These are phyloP conservation scores for Fusarium longipes DNA, from an alignment of 2,329 filamentous ascomycete genomes.

Conservation along the genomic window DNA sequence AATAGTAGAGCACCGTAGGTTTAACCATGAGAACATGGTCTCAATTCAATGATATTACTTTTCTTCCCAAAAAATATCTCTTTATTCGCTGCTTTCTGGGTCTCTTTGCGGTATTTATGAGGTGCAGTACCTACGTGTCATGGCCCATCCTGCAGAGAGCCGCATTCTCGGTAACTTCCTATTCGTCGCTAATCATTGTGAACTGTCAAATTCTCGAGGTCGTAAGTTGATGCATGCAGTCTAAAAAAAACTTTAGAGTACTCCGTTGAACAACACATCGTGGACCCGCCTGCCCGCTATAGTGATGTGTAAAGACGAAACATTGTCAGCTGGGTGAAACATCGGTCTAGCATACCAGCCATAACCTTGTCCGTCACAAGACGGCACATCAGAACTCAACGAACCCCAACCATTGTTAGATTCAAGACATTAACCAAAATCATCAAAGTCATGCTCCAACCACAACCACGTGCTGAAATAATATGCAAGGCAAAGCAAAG, in stretches of 20 bases:
- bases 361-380: constrained; percentile 18
- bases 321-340: constrained; percentile 27
- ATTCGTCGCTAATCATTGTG: not conserved
- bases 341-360: constrained; percentile 4
- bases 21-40: not conserved
- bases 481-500: not conserved
- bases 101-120: not conserved
- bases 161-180: not conserved
- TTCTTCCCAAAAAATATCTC: too few species aligned
- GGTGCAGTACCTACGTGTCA: not conserved
- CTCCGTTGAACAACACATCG: constrained; percentile 7
- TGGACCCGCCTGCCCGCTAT: not conserved
- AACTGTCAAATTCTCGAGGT: not conserved
- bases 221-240: not conserved
- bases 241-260: not conserved
- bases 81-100: not conserved
- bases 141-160: constrained; percentile 5
- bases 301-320: constrained; percentile 13
- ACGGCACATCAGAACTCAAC: not conserved
- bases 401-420: not conserved
- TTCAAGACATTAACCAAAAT: not conserved
- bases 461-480: not conserved
- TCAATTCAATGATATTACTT: too few species aligned
- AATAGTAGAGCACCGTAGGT: not conserved
- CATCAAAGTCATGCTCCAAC: not conserved